Percentiles rank a stretch among this genome's conserved stretches.
Evolutionary conservation across 2,329 filamentous ascomycete genomes (phyloP).

Genomic region (Tothia fuscella): DNA sequence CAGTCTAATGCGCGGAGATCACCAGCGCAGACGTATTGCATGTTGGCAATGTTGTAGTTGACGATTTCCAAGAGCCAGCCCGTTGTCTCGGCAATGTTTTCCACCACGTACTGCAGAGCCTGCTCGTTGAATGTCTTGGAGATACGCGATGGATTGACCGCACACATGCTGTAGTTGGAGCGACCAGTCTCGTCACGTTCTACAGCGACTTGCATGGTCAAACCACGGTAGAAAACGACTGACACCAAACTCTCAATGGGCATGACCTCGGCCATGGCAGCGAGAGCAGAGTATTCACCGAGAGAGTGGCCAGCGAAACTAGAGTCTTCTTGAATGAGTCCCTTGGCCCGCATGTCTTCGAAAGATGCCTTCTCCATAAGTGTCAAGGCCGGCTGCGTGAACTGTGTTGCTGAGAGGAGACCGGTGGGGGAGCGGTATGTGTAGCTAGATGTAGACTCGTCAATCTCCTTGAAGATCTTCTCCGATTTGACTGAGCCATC

Average conservation of each 20-base stretch:
- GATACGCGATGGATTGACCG: conserved; percentile 95
- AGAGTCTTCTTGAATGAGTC: conserved; percentile 88
- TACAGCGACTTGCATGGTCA: conserved; percentile 98
- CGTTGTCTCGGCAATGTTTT: conserved; percentile 87
- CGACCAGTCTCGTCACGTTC: conserved; percentile 87
- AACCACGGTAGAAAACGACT: conserved; percentile 95
- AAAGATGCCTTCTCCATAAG: conserved; percentile 99
- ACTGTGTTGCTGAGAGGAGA: conserved; percentile 91
- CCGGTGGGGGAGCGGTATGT: conserved; percentile 94
- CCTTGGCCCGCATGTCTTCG: conserved; percentile 97
- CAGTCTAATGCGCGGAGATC: conserved; percentile 55
- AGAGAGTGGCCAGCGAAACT: conserved; percentile 96
- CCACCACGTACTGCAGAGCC: conserved; percentile 90
- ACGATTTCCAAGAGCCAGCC: conserved; percentile 97
- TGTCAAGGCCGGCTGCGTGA: conserved; percentile 93
- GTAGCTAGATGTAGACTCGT: conserved; percentile 86
- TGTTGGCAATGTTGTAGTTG: conserved; percentile 73
- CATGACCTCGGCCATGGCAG: conserved; percentile 94
- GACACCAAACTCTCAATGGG: conserved; percentile 98
- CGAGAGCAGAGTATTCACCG: conserved; percentile 94
- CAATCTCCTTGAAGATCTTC: conserved; percentile 98
- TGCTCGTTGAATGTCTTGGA: conserved; percentile 98
- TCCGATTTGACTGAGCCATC: conserved; percentile 95
- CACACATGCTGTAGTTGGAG: conserved; percentile 99
- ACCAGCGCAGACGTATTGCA: conserved; percentile 58